These are phyloP conservation scores for Rosa rugosa DNA, from an alignment of 306 rosid species.

Conservation along the genomic window DNA sequence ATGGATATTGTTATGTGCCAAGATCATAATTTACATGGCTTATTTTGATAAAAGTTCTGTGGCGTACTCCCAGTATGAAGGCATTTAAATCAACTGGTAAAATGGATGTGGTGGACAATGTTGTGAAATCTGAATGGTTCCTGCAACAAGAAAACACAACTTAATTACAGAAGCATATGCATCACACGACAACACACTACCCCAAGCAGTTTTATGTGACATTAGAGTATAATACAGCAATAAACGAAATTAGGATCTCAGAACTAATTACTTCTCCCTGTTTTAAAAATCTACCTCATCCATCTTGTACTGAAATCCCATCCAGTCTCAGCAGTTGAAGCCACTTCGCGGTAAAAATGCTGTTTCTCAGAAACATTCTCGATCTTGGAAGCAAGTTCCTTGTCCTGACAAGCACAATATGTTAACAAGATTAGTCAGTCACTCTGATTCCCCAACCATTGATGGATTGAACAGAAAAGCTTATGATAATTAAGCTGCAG, in stretches of 20 bases:
- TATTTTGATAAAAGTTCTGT: conserved; percentile 20
- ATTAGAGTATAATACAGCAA: background rate
- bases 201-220: background rate
- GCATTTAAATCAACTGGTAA: conserved; percentile 86
- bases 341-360: conserved; percentile 64
- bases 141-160: conserved; percentile 46
- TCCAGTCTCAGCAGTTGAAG: conserved; percentile 88
- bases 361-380: conserved; percentile 45
- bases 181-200: background rate
- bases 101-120: conserved; percentile 77
- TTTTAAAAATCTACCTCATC: conserved; percentile 60
- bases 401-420: conserved; percentile 46
- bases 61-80: conserved; percentile 65
- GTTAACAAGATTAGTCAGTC: background rate
- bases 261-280: background rate
- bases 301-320: conserved; percentile 97
- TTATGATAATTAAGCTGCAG: conserved; percentile 13
- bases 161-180: background rate
- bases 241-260: background rate
- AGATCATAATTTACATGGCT: conserved; percentile 10
- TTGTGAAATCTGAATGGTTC: conserved; percentile 61
- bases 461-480: conserved; percentile 5
- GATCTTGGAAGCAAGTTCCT: conserved; percentile 64
- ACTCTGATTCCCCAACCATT: conserved; percentile 17
- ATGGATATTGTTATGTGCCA: conserved; percentile 22